phyloP scores from a whole-genome alignment of 371 early-diverging fungal species.

The Massospora cicadina region DNA sequence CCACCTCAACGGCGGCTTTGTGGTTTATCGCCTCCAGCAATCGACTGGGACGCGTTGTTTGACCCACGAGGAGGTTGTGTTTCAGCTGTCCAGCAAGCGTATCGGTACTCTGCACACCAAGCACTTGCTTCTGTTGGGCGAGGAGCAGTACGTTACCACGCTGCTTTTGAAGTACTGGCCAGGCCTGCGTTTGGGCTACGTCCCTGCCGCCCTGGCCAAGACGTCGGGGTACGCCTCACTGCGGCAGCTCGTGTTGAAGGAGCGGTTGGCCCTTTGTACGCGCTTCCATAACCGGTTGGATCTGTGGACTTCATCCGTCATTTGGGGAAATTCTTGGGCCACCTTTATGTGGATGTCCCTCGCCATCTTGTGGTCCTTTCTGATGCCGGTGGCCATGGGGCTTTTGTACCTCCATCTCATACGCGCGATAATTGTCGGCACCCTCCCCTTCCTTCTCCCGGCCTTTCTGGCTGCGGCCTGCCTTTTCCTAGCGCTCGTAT shows the following conservation, averaged over 20 bases:
- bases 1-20: constrained; percentile 90
- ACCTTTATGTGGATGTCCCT: neutral
- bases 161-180: constrained; percentile 85
- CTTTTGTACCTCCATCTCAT: neutral
- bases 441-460: neutral
- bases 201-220: constrained; percentile 37
- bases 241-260: neutral
- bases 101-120: constrained; percentile 96
- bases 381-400: constrained; percentile 1
- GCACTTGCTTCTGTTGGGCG: constrained; percentile 67
- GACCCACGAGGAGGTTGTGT: constrained; percentile 65
- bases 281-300: constrained; percentile 8
- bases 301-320: neutral
- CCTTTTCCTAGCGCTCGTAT: neutral
- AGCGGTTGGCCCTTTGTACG: neutral
- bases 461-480: neutral
- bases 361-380: neutral
- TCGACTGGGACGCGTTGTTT: constrained; percentile 76
- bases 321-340: neutral
- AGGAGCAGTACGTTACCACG: constrained; percentile 90
- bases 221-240: neutral
- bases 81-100: constrained; percentile 78
- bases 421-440: neutral
- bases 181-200: constrained; percentile 1
- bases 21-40: constrained; percentile 81